Evolutionary conservation across 345 rosid species (phyloP).

Genomic region (Euphorbia peplus): DNA sequence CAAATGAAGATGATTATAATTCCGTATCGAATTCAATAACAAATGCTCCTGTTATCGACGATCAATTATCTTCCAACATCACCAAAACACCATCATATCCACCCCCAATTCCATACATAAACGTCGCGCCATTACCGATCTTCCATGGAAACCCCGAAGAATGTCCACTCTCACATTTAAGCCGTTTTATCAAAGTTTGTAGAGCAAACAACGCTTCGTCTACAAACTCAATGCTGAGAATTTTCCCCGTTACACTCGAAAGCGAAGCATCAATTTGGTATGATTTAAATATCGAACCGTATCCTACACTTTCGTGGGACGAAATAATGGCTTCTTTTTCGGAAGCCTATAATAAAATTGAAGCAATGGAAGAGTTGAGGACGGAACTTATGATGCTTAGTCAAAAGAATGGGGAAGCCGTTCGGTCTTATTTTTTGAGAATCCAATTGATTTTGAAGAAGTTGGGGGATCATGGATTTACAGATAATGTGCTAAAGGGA

Average conservation of each 20-base stretch:
- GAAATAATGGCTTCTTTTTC: conserved; percentile 33
- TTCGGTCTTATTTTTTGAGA: conserved; percentile 38
- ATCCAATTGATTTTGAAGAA: conserved; percentile 33
- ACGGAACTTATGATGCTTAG: conserved; percentile 25
- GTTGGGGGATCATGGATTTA: conserved; percentile 31
- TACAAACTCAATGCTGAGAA: conserved; percentile 24
- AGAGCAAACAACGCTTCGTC: conserved; percentile 35
- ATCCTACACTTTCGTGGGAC: conserved; percentile 31
- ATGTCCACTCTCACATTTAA: conserved; percentile 33
- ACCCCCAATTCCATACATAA: conserved; percentile 17
- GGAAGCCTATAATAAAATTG: conserved; percentile 28
- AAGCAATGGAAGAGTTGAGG: conserved; percentile 19
- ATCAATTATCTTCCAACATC: not conserved
- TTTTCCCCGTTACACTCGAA: conserved; percentile 41
- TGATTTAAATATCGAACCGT: conserved; percentile 40
- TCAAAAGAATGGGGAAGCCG: conserved; percentile 29
- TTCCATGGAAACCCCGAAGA: conserved; percentile 27
- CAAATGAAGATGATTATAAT: not conserved
- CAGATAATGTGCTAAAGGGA: conserved; percentile 25
- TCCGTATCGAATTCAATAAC: not conserved
- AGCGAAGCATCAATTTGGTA: conserved; percentile 41
- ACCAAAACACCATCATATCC: not conserved
- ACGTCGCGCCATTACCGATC: conserved; percentile 35
- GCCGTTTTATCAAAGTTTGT: conserved; percentile 39
- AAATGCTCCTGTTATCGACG: not conserved